A percentile compares a stretch with the other conserved stretches of the same genome.
Conservation (phyloP, 2,329 filamentous ascomycete species). For the Hymenoscyphus scutula region DNA sequence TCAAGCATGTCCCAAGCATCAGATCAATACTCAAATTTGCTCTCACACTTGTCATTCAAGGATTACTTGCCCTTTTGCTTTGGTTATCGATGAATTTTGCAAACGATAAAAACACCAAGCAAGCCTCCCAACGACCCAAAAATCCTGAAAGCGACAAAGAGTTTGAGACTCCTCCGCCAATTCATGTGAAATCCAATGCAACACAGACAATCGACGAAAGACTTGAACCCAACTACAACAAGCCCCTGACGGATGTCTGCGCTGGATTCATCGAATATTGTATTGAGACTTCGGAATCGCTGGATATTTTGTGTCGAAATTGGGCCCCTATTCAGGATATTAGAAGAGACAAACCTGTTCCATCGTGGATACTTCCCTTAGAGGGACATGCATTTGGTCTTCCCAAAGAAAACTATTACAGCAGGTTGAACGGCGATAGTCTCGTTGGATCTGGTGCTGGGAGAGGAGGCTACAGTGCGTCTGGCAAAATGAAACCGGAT, state of each 20-base stretch:
- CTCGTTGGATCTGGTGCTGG: neutral
- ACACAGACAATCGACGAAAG: neutral
- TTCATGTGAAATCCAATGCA: no score
- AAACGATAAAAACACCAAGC: no score
- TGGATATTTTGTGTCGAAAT: constrained; percentile 26
- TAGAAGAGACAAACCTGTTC: neutral
- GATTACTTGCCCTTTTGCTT: neutral
- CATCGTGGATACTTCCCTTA: neutral
- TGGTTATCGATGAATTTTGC: no score
- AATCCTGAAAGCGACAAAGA: no score
- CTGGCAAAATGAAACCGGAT: neutral
- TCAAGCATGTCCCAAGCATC: no score
- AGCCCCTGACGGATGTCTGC: constrained; percentile 23
- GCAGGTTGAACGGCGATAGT: neutral
- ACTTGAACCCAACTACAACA: constrained; percentile 24
- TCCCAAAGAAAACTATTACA: neutral
- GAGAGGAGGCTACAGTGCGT: neutral
- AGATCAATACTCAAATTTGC: neutral
- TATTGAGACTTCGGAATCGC: constrained; percentile 23
- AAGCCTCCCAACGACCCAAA: no score
- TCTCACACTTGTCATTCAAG: neutral
- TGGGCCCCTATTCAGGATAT: constrained; percentile 19
- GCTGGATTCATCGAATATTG: constrained; percentile 29
- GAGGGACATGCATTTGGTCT: neutral
- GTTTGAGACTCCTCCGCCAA: no score